Evolutionary conservation across 2,329 filamentous ascomycete genomes (phyloP).

Genomic region (Herpotrichia juniperi): DNA sequence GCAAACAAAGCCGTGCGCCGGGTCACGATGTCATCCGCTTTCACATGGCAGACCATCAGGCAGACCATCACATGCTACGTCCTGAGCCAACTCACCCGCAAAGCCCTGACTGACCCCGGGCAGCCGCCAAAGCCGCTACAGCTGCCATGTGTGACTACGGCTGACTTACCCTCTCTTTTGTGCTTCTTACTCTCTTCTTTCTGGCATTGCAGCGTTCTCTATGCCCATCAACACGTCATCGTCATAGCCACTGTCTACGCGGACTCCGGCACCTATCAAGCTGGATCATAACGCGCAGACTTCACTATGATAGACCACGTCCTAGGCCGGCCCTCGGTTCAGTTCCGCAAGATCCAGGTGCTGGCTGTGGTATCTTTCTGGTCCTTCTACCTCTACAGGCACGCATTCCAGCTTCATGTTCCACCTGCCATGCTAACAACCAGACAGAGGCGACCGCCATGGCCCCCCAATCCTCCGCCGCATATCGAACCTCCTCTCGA

Average conservation of each 20-base stretch:
- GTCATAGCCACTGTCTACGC: background rate
- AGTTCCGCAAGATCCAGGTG: slow-evolving; percentile 92
- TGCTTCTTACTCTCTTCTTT: background rate
- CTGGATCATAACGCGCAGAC: background rate
- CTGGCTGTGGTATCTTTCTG: slow-evolving; percentile 90
- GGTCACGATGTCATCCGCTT: slow-evolving; percentile 14
- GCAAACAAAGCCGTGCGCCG: slow-evolving; percentile 8
- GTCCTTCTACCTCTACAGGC: slow-evolving; percentile 83
- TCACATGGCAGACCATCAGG: slow-evolving; percentile 14
- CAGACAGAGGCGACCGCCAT: slow-evolving; percentile 76
- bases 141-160: slow-evolving; percentile 17
- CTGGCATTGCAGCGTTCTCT: background rate
- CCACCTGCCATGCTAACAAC: slow-evolving; percentile 28
- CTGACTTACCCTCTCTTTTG: slow-evolving; percentile 9
- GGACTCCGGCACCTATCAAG: background rate
- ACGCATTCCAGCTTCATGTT: slow-evolving; percentile 29
- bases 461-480: slow-evolving; percentile 78
- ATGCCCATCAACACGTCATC: too few species aligned
- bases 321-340: slow-evolving; percentile 84
- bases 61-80: slow-evolving; percentile 16
- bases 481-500: slow-evolving; percentile 74
- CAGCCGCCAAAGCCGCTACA: background rate
- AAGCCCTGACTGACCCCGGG: background rate
- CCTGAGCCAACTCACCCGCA: slow-evolving; percentile 2
- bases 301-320: slow-evolving; percentile 72